These are phyloP conservation scores for Lepidium aucheri DNA, from an alignment of 345 rosid species.

Conservation along the genomic window DNA sequence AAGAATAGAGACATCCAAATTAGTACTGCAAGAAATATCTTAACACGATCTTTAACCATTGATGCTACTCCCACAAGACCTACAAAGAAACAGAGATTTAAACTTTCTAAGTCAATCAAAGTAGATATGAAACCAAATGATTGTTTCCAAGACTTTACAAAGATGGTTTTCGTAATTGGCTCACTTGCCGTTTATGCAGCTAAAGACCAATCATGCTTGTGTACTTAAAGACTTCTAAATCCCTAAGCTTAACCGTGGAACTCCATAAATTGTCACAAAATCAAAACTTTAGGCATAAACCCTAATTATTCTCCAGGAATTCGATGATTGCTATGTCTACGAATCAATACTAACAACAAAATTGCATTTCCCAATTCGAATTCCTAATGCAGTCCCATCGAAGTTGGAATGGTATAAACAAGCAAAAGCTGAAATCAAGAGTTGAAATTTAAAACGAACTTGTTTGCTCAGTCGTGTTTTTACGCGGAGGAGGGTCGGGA, in stretches of 20 bases:
- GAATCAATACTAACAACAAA: not conserved
- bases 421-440: not conserved
- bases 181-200: not conserved
- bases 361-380: not conserved
- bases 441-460: slow-evolving; percentile 24
- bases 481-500: slow-evolving; percentile 37
- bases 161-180: not conserved
- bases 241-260: not conserved
- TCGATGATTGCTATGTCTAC: not conserved
- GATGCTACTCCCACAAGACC: slow-evolving; percentile 37
- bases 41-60: slow-evolving; percentile 43
- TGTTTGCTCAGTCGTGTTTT: slow-evolving; percentile 5
- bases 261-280: not conserved
- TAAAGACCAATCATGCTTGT: not conserved
- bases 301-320: not conserved
- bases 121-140: not conserved
- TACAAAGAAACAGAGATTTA: slow-evolving; percentile 12
- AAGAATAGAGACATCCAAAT: slow-evolving; percentile 86
- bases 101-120: not conserved
- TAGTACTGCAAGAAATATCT: slow-evolving; percentile 68
- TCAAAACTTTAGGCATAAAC: not conserved
- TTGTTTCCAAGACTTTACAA: not conserved
- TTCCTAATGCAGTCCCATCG: not conserved
- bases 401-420: not conserved
- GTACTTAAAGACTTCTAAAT: not conserved